These are phyloP conservation scores for Clausena lansium DNA, from an alignment of 345 rosid species.

Conservation along the genomic window DNA sequence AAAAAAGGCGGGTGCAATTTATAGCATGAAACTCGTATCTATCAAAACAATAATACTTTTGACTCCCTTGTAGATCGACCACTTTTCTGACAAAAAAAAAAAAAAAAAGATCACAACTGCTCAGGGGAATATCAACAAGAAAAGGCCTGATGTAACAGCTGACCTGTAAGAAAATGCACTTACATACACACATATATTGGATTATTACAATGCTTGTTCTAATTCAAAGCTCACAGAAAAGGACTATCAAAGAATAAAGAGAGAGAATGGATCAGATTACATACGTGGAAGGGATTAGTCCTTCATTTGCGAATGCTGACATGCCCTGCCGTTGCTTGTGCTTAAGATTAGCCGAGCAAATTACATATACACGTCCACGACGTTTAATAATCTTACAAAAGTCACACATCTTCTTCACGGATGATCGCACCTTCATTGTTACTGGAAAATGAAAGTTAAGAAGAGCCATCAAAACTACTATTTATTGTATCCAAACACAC, in stretches of 20 bases:
- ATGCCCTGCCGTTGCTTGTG: constrained; percentile 92
- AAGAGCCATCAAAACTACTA: background rate
- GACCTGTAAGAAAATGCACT: background rate
- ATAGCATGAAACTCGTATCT: background rate
- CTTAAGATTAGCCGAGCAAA: constrained; percentile 74
- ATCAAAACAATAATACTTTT: background rate
- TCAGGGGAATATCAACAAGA: background rate
- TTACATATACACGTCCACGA: constrained; percentile 76
- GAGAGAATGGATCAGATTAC: constrained; percentile 14
- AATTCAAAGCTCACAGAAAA: background rate
- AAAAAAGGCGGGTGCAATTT: constrained; percentile 1
- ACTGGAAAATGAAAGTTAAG: constrained; percentile 22
- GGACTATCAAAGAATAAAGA: background rate
- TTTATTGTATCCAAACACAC: background rate
- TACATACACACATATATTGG: background rate
- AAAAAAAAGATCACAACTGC: background rate
- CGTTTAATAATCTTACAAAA: constrained; percentile 84
- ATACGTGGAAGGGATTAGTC: constrained; percentile 35
- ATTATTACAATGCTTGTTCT: background rate
- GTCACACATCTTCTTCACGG: constrained; percentile 96
- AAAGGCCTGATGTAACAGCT: background rate
- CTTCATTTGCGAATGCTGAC: constrained; percentile 51
- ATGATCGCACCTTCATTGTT: constrained; percentile 86
- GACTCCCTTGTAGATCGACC: background rate
- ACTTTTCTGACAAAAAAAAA: background rate